Percentiles rank a stretch among this genome's conserved stretches.
Conservation (phyloP, 768 basidiomycete species). For the Boletus rubescentipes region DNA sequence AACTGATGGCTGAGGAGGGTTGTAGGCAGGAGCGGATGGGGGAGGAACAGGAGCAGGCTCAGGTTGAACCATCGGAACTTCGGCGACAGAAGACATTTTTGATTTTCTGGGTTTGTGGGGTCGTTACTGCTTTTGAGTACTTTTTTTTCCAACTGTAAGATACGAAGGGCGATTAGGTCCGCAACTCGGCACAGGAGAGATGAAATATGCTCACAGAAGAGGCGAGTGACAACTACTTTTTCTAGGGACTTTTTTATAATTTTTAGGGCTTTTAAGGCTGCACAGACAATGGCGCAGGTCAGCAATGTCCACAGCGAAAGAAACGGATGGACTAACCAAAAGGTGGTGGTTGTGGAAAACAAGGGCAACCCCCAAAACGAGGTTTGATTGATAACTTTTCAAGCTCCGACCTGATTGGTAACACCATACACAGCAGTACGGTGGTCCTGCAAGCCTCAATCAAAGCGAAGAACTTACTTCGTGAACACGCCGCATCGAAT, state of each 20-base stretch:
- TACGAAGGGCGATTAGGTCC: slow-evolving; percentile 13
- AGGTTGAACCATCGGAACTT: slow-evolving; percentile 52
- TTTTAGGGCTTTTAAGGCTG: slow-evolving; percentile 59
- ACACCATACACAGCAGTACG: background rate
- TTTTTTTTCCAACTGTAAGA: slow-evolving; percentile 69
- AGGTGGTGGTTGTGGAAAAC: slow-evolving; percentile 65
- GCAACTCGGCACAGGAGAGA: slow-evolving; percentile 13
- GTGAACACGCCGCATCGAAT: background rate
- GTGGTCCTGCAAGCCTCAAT: background rate
- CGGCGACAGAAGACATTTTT: slow-evolving; percentile 60
- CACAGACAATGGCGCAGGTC: slow-evolving; percentile 18
- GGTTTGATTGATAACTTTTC: slow-evolving; percentile 31
- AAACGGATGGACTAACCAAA: slow-evolving; percentile 46
- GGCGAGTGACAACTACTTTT: slow-evolving; percentile 76
- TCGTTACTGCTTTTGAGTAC: slow-evolving; percentile 90
- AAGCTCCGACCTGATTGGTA: slow-evolving; percentile 40
- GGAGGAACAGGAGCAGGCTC: slow-evolving; percentile 47
- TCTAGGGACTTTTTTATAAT: slow-evolving; percentile 66
- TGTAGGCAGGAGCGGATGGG: slow-evolving; percentile 52
- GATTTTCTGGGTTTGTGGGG: slow-evolving; percentile 54
- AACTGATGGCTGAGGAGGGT: slow-evolving; percentile 49
- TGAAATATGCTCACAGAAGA: slow-evolving; percentile 54
- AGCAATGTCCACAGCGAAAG: slow-evolving; percentile 13
- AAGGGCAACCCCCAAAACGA: slow-evolving; percentile 21
- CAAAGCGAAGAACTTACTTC: background rate